Evolutionary conservation across 208 protist genomes (phyloP), one percentile per base, ranked within the genome.

Genomic region (Leishmania guyanensis): DNA sequence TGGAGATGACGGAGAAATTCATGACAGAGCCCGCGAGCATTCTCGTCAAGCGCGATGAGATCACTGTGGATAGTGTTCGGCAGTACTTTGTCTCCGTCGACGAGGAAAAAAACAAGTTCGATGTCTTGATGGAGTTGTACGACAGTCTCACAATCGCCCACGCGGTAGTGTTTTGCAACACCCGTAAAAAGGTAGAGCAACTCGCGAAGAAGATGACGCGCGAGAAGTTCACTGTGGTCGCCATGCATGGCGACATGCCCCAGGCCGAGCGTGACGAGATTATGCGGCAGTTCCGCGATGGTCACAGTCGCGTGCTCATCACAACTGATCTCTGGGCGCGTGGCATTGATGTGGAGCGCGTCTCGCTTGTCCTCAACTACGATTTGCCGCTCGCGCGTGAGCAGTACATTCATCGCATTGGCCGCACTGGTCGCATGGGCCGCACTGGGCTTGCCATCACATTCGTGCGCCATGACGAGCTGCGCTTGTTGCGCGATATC

Each of bases 141-240:
- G 99, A 99, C 58, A 98, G 93, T 9, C 90, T 99, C 5, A 99
- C 97, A 5, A 99, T 99, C 78, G 98, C 99, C 54, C 98, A 99
- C 84, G 96, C 99, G 33, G 99, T 99, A 14, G 99, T 99, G 69
- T 99, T 99, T 88, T 98, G 96, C 89, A 99, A 99, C 92, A 99
- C 97, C 0, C 91, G 97, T 72, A 94, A 96, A 71, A 99, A 99
- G 90, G 99, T 99, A n/a, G 99, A 99, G 81, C 99, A 97, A 92
- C 91, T 99, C 46, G 94, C 98, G n/a, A 93, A 99, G 79, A 97
- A 99, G 85, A 97, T 99, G 95, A 93, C 86, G 22, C 84, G 95
- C 50, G 89, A 96, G 68, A 97, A 99, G 81, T 99, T 99, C 88
- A 98, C 96, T 46, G 98, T 99, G 46, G 95, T 91, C 51, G 88